Conservation (phyloP, 148 eudicot species). For the Beta vulgaris region DNA sequence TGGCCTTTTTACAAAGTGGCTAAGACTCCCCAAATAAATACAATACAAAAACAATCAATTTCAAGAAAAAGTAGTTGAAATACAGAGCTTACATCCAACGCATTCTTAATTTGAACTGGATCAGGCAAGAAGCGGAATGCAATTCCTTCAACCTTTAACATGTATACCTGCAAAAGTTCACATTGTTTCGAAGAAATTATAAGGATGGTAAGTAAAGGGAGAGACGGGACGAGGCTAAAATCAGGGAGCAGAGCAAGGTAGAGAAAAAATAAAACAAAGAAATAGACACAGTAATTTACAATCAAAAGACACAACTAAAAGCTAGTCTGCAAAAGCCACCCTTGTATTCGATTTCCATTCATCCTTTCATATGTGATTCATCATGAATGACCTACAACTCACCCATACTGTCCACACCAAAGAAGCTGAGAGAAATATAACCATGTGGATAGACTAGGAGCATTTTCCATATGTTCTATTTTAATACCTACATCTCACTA, state of each 20-base stretch:
- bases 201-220: background rate
- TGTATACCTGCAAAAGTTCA: conserved; percentile 56
- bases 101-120: conserved; percentile 94
- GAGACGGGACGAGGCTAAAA: background rate
- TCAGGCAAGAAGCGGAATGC: conserved; percentile 97
- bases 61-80: background rate
- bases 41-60: background rate
- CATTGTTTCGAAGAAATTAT: background rate
- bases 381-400: background rate
- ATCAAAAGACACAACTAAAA: background rate
- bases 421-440: too few relatives aligned
- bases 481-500: too few relatives aligned
- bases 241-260: background rate
- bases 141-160: conserved; percentile 93
- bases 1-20: background rate
- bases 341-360: background rate
- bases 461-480: too few relatives aligned
- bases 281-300: background rate
- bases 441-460: too few relatives aligned
- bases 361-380: background rate
- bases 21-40: background rate
- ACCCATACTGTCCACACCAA: background rate
- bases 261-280: background rate
- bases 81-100: conserved; percentile 60
- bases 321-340: background rate